These are phyloP conservation scores for Carex scoparia DNA, from an alignment of 176 grass and related monocot species.

Conservation along the genomic window DNA sequence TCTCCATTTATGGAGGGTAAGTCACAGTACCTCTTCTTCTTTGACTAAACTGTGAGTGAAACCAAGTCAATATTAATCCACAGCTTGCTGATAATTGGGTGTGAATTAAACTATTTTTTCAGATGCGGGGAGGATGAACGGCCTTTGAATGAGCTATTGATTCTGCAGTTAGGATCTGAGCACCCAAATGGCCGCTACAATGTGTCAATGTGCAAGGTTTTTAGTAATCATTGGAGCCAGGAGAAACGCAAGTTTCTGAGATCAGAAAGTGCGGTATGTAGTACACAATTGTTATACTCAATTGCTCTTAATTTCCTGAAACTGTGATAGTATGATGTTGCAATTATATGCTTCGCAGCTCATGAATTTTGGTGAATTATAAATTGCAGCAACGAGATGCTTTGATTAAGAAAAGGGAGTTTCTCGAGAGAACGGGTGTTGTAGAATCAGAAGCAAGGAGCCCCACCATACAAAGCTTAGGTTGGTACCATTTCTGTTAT, in stretches of 20 bases:
- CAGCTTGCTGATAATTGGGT: not conserved
- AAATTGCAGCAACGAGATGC: slow-evolving; percentile 35
- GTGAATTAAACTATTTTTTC: slow-evolving; percentile 11
- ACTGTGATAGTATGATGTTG: not conserved
- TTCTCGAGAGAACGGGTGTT: slow-evolving; percentile 30
- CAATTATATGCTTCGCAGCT: not conserved
- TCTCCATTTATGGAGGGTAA: slow-evolving; percentile 96
- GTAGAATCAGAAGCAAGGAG: slow-evolving; percentile 52
- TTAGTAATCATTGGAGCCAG: slow-evolving; percentile 88
- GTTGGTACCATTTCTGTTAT: not conserved
- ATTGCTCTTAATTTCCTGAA: not conserved
- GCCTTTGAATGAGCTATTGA: slow-evolving; percentile 80
- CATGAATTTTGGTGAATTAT: slow-evolving; percentile 2
- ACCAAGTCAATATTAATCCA: not conserved
- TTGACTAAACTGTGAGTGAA: not conserved
- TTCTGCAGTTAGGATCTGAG: slow-evolving; percentile 85
- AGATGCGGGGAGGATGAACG: slow-evolving; percentile 93
- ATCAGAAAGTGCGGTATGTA: slow-evolving; percentile 37
- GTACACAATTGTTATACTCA: not conserved
- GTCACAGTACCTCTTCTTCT: not conserved
- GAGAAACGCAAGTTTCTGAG: slow-evolving; percentile 71
- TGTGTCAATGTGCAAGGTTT: slow-evolving; percentile 91
- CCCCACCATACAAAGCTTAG: slow-evolving; percentile 31
- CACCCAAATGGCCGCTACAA: slow-evolving; percentile 94
- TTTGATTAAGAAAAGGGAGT: slow-evolving; percentile 33